Conservation (phyloP, 148 eudicot genomes). For the Cornus kousa region DNA sequence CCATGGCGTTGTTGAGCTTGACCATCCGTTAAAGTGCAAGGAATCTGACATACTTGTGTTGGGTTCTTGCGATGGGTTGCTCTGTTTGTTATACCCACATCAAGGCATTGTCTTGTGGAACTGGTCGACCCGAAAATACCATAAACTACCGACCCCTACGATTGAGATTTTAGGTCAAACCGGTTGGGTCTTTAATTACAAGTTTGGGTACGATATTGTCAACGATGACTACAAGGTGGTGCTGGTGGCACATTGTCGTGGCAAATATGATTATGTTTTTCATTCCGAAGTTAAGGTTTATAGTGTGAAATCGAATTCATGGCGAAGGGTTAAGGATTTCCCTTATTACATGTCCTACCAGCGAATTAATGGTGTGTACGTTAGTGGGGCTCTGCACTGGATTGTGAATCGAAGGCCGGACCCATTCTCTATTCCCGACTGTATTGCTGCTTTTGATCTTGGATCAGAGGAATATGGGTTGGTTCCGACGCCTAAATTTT, state of each 20-base stretch:
- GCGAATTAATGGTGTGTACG: conserved; percentile 14
- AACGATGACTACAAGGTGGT: conserved; percentile 50
- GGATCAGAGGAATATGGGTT: conserved; percentile 19
- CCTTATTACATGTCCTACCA: conserved; percentile 19
- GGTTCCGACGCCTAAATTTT: conserved; percentile 24
- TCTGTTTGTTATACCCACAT: conserved; percentile 23
- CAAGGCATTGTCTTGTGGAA: conserved; percentile 25
- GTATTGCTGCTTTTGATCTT: conserved; percentile 37
- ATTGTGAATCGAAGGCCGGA: conserved; percentile 15
- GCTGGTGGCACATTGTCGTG: conserved; percentile 29
- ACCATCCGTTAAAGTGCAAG: conserved; percentile 25
- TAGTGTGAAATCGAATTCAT: conserved; percentile 33
- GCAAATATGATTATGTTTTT: background rate
- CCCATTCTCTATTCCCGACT: background rate
- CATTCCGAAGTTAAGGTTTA: conserved; percentile 36
- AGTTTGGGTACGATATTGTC: conserved; percentile 41
- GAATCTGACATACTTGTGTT: conserved; percentile 14
- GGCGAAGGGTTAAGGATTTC: conserved; percentile 33
- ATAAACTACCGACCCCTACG: conserved; percentile 11
- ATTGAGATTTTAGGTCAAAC: conserved; percentile 9
- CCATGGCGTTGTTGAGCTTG: background rate
- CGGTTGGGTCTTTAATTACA: conserved; percentile 14
- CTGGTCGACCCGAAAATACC: conserved; percentile 20
- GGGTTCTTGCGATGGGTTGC: conserved; percentile 41
- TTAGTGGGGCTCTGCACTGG: conserved; percentile 42